phyloP scores from a whole-genome alignment of 2,329 filamentous ascomycete genomes.

The Capronia americana region DNA sequence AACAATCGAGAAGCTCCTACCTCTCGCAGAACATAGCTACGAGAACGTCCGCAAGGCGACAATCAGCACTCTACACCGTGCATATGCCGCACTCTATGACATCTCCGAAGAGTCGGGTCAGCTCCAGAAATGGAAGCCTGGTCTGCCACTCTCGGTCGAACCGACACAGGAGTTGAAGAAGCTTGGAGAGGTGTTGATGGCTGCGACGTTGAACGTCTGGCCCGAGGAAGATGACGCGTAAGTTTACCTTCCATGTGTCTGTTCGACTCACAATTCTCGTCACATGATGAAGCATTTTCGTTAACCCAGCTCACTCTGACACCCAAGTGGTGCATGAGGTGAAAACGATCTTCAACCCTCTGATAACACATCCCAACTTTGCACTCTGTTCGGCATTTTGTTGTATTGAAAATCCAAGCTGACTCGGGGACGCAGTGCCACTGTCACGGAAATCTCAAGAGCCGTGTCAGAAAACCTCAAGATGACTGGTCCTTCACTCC shows the following conservation, averaged over 20 bases:
- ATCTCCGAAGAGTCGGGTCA: slow-evolving; percentile 80
- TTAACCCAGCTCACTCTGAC: slow-evolving; percentile 99
- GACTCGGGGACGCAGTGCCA: slow-evolving; percentile 66
- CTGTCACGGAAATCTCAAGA: slow-evolving; percentile 93
- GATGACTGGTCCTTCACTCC: slow-evolving; percentile 83
- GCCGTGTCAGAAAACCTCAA: slow-evolving; percentile 90
- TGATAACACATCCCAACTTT: slow-evolving; percentile 45
- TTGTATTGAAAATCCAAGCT: slow-evolving; percentile 46
- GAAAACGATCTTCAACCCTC: slow-evolving; percentile 71
- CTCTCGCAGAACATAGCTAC: slow-evolving; percentile 85
- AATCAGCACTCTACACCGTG: slow-evolving; percentile 88
- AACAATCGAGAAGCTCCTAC: slow-evolving; percentile 80
- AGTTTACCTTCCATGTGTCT: slow-evolving; percentile 54
- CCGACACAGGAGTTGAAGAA: slow-evolving; percentile 81
- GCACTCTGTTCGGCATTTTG: slow-evolving; percentile 30
- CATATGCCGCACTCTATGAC: slow-evolving; percentile 88
- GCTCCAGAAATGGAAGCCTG: slow-evolving; percentile 83
- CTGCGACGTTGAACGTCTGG: slow-evolving; percentile 84
- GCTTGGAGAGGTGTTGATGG: slow-evolving; percentile 84
- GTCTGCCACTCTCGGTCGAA: slow-evolving; percentile 79
- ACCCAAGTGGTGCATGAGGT: slow-evolving; percentile 83
- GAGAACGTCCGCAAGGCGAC: slow-evolving; percentile 93
- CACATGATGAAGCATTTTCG: slow-evolving; percentile 84
- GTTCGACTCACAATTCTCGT: slow-evolving; percentile 29
- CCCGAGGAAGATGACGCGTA: slow-evolving; percentile 92